Base-by-base conservation (phyloP, 805 yeast species). In the Schwanniomyces polymorphus region DNA sequence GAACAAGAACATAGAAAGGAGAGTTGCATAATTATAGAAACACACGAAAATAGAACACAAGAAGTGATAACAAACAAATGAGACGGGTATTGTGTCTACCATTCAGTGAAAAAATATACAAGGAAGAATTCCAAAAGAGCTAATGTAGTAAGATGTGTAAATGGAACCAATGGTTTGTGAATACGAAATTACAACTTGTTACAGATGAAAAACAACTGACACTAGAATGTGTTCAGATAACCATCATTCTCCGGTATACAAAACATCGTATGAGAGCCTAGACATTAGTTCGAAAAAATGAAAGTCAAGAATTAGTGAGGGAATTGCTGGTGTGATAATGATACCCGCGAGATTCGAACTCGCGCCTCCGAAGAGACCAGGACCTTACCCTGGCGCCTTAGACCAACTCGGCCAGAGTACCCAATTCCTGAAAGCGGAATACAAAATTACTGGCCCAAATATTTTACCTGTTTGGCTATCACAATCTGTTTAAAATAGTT, bases 301-400 rank as follows among this genome's bases (percentile, higher is more conserved):
- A 21, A 31, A 54, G 54, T 41, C 34, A 38, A 34, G 37, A 54
- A 41, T 54, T 47, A 50, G 53, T 29, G 43, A 53, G 60, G 68
- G 67, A 64, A 64, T 63, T 63, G 67, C 68, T 64, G 68, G 68
- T 63, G 62, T 61, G 56, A 54, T 59, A 55, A 56, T 64, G 71
- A 65, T 63, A 65, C 68, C 70, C 68, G 69, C 71, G 72, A 65
- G 72, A 65, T 67, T 67, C 70, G 72, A 67, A 67, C 72, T 65
- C 72, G 71, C 70, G 72, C 72, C 72, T 66, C 72, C 70, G 70
- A 63, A 64, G 72, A 67, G 72, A 67, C 69, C 72, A 67, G 72
- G 72, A 67, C 72, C 72, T 67, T 67, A 67, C 72, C 72, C 72
- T 67, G 72, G 69, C 72, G 72, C 70, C 71, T 67, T 67, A 66